A percentile compares a stretch with the other conserved stretches of the same genome.
These are phyloP conservation scores for Paramecium sexaurelia DNA, from an alignment of 73 alveolate genomes.

Conservation along the genomic window DNA sequence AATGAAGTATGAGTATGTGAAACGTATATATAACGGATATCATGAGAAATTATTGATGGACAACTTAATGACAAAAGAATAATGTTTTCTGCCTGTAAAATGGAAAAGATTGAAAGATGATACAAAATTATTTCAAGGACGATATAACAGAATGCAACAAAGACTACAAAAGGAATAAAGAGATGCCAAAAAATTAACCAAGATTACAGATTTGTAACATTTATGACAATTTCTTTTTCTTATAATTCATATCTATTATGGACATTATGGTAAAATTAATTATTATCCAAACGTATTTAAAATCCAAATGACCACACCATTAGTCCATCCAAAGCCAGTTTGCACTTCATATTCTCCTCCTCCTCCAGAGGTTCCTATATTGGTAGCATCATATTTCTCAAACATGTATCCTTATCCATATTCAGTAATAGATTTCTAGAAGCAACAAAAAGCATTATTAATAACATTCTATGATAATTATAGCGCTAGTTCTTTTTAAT, in stretches of 20 bases:
- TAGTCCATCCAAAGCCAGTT: constrained; percentile 59
- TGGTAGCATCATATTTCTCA: constrained; percentile 52
- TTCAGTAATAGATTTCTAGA: not conserved
- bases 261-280: constrained; percentile 13
- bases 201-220: not conserved
- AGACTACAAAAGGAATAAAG: not conserved
- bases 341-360: constrained; percentile 63
- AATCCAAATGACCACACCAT: constrained; percentile 48
- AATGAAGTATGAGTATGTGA: constrained; percentile 25
- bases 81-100: not conserved
- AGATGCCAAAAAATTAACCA: not conserved
- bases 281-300: constrained; percentile 6
- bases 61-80: not conserved
- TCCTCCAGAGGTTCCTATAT: constrained; percentile 27
- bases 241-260: not conserved
- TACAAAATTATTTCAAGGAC: constrained; percentile 10
- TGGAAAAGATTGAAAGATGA: constrained; percentile 34
- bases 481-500: not conserved
- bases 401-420: constrained; percentile 47
- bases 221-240: not conserved
- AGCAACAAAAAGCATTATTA: constrained; percentile 36
- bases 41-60: not conserved
- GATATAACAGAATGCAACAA: not conserved
- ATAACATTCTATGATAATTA: not conserved
- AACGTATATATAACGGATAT: constrained; percentile 16